These are phyloP conservation scores for Saccharomycopsis amapae DNA, from an alignment of 805 yeast genomes.

Conservation along the genomic window DNA sequence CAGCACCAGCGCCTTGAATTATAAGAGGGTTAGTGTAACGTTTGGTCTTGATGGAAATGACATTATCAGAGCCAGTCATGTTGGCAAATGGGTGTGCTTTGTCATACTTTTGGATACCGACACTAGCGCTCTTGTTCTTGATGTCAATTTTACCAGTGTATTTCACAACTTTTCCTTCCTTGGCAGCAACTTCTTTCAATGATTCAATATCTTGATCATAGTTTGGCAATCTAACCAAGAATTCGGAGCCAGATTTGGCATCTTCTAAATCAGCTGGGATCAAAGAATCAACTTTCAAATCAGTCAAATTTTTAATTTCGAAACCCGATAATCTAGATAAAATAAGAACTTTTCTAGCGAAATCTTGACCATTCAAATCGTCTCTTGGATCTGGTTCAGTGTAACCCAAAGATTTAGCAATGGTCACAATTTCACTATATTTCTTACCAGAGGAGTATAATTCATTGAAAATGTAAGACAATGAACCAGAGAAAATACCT, in stretches of 20 bases:
- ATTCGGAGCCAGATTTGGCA: constrained; percentile 65
- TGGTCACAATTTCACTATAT: constrained; percentile 83
- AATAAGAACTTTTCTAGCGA: constrained; percentile 96
- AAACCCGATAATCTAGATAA: constrained; percentile 90
- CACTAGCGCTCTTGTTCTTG: constrained; percentile 60
- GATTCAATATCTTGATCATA: constrained; percentile 75
- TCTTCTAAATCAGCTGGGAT: constrained; percentile 83
- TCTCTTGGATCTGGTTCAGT: constrained; percentile 99
- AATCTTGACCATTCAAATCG: constrained; percentile 95
- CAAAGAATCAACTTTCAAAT: constrained; percentile 90
- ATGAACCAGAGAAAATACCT: constrained; percentile 94
- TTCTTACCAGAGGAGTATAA: constrained; percentile 68
- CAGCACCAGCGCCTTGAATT: constrained; percentile 97
- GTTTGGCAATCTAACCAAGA: constrained; percentile 70
- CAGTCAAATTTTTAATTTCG: constrained; percentile 74
- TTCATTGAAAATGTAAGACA: constrained; percentile 91
- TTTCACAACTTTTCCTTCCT: constrained; percentile 81
- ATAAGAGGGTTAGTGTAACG: constrained; percentile 91
- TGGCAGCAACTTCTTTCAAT: constrained; percentile 73
- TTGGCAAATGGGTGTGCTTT: constrained; percentile 93
- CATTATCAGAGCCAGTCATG: constrained; percentile 93
- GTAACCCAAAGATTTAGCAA: constrained; percentile 88
- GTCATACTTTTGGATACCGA: constrained; percentile 83
- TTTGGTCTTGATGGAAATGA: constrained; percentile 82
- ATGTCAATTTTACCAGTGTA: constrained; percentile 90